phyloP scores from a whole-genome alignment of 2,329 filamentous ascomycete genomes.

The Pochonia chlamydosporia region DNA sequence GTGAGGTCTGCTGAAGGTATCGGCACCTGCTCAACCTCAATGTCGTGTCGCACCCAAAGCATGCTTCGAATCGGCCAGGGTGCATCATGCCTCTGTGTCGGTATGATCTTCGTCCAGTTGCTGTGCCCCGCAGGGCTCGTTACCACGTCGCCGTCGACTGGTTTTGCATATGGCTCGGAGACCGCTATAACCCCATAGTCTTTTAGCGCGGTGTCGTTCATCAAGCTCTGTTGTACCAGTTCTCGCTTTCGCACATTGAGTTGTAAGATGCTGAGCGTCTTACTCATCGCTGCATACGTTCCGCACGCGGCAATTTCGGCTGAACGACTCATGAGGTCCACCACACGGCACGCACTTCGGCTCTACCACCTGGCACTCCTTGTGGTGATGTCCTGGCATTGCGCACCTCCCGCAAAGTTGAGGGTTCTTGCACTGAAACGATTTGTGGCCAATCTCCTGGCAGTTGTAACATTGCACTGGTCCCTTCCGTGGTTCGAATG shows the following conservation, averaged over 20 bases:
- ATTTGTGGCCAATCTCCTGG: too few species aligned
- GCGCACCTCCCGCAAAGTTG: too few species aligned
- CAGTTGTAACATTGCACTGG: too few species aligned
- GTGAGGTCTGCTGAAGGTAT: too few species aligned
- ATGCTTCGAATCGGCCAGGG: neutral
- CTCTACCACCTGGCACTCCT: too few species aligned
- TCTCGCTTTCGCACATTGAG: slow-evolving; percentile 9
- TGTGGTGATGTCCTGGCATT: too few species aligned
- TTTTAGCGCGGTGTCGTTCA: slow-evolving; percentile 7
- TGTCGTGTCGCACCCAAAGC: neutral
- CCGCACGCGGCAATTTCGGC: slow-evolving; percentile 1
- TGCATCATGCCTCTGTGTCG: neutral
- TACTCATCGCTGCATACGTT: slow-evolving; percentile 2
- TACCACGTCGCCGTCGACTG: slow-evolving; percentile 1
- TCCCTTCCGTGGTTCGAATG: too few species aligned
- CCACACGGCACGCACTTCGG: slow-evolving; percentile 2
- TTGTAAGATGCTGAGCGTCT: slow-evolving; percentile 2
- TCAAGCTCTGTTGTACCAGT: slow-evolving; percentile 6
- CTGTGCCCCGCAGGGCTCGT: neutral
- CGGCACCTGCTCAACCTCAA: too few species aligned
- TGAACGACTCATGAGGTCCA: slow-evolving; percentile 3
- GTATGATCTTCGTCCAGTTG: neutral
- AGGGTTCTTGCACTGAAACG: too few species aligned
- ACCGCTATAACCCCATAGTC: neutral
- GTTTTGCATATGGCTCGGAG: slow-evolving; percentile 7